These are phyloP conservation scores for Aspergillus glaucus DNA, from an alignment of 2,329 filamentous ascomycete genomes.

Conservation along the genomic window DNA sequence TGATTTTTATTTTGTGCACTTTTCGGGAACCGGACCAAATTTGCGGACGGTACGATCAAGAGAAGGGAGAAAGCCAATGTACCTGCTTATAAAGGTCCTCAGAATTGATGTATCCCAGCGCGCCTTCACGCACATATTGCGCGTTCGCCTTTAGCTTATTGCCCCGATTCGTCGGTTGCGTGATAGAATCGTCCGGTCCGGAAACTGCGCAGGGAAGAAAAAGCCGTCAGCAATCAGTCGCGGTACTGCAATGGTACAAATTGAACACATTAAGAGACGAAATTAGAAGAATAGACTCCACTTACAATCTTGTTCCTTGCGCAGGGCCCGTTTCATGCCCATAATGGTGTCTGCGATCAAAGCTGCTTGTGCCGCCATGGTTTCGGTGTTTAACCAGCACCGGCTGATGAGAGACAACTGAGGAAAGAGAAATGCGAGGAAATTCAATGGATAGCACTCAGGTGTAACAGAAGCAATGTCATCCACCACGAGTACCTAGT, in stretches of 20 bases:
- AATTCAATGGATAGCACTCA: background rate
- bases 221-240: conserved; percentile 1
- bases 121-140: conserved; percentile 50
- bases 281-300: background rate
- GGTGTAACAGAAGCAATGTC: too few species aligned
- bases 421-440: background rate
- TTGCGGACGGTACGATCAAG: background rate
- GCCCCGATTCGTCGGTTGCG: conserved; percentile 51
- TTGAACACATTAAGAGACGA: conserved; percentile 1
- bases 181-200: conserved; percentile 48
- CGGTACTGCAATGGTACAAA: background rate
- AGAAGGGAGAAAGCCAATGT: conserved; percentile 6
- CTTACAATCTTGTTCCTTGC: conserved; percentile 42
- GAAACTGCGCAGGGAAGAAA: conserved; percentile 21
- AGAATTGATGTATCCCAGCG: conserved; percentile 46
- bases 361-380: conserved; percentile 40
- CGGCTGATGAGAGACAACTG: background rate
- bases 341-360: conserved; percentile 50
- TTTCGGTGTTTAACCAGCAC: conserved; percentile 4
- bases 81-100: conserved; percentile 53
- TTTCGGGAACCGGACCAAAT: background rate
- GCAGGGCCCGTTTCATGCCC: conserved; percentile 48
- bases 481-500: too few species aligned
- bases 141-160: conserved; percentile 57
- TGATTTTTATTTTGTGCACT: background rate